Conservation (phyloP, 2,329 filamentous ascomycete genomes). For the Dothistroma septosporum region DNA sequence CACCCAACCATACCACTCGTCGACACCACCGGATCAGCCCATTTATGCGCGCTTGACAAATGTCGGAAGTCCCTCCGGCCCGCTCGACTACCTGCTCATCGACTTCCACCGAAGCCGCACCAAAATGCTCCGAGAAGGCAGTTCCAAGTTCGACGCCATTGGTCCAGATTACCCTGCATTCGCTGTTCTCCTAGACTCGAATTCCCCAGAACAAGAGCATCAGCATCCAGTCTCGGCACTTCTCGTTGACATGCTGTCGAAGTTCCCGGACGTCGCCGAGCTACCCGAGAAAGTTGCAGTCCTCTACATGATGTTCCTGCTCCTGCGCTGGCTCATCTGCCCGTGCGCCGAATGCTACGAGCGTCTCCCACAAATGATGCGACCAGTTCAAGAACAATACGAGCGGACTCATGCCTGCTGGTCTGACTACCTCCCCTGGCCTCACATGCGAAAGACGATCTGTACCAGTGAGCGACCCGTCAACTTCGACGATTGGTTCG, state of each 20-base stretch:
- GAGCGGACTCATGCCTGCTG: conserved; percentile 68
- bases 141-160: conserved; percentile 60
- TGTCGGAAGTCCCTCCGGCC: conserved; percentile 66
- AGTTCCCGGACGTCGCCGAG: conserved; percentile 74
- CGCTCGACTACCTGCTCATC: conserved; percentile 72
- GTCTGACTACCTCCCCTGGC: conserved; percentile 80
- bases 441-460: conserved; percentile 66
- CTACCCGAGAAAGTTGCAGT: conserved; percentile 79
- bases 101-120: conserved; percentile 70
- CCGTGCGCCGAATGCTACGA: conserved; percentile 77
- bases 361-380: conserved; percentile 68
- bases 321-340: conserved; percentile 77
- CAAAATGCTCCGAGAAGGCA: conserved; percentile 62
- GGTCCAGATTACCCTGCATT: conserved; percentile 78
- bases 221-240: conserved; percentile 74
- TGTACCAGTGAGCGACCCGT: conserved; percentile 36
- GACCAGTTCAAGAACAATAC: conserved; percentile 63
- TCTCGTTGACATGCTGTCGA: conserved; percentile 77
- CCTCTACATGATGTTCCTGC: conserved; percentile 79
- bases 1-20: conserved; percentile 10
- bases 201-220: conserved; percentile 27
- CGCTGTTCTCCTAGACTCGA: conserved; percentile 70
- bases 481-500: conserved; percentile 74
- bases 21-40: conserved; percentile 22
- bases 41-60: conserved; percentile 38